Evolutionary conservation across 1,139 yeast species (phyloP), one percentile per base, ranked within the genome.

Genomic region (Spathaspora sp.): DNA sequence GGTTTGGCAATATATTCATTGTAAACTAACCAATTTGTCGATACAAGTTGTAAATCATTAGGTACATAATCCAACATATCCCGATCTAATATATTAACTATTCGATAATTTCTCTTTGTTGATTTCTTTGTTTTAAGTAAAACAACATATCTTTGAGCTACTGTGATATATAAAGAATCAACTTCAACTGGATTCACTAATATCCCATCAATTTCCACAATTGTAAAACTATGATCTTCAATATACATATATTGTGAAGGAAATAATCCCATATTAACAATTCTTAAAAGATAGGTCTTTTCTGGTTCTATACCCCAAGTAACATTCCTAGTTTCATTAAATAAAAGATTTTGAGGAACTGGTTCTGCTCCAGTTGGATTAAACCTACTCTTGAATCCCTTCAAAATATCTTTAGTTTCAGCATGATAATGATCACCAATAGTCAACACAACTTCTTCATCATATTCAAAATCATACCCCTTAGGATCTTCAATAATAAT

Each of bases 341-440:
- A 77, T 57, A 89, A 71, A 55, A 86, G 63, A 61, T 82, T 83
- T 58, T 86, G 83, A 2, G 98, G 98, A 56, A 91, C 81, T 39
- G 98, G 98, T 67, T 91, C 98, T 31, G 97, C 97, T 53, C 98
- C 98, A 5, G 97, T 88, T 41, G 98, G 98, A 67, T 91, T 91
- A 70, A 78, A 85, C 52, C 86, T 67, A 54, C 73, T 79, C 70
- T 89, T 62, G 69, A 90, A 90, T 16, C 60, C 56, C 11, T 75
- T 66, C 51, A 76, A 68, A 55, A 90, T 73, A 17, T 61, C 76
- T 41, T 75, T 75, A 40, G 84, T 74, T 44, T 73, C 68, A 33
- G 79, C 74, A 64, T 89, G 96, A 68, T 91, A 91, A 95, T 96
- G 90, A 56, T 91, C 98, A 40, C 85, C 71, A 38, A 91, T 59